Base-by-base conservation (phyloP, 129 eudicot species). In the Artemisia tridentata region DNA sequence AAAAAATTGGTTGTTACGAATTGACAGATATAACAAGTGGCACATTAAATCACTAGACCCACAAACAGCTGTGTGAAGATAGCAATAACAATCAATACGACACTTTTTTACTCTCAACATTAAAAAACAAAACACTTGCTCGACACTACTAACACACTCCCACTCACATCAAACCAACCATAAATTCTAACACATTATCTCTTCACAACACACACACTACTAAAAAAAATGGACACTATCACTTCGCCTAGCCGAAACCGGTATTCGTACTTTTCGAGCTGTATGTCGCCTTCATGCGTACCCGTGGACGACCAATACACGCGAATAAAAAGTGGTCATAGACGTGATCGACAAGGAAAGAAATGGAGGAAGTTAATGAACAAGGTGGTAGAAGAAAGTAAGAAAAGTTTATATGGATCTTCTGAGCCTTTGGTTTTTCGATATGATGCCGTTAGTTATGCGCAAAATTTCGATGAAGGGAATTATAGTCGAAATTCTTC, bases 401-500 rank as follows among this genome's bases (percentile, higher is more conserved):
- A 81, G 79, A 59, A 29, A 46, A 83, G 69, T 72, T 74, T 85
- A 3, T 81, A 70, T 31, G 81, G 79, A 23, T 73, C 86, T 11
- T 72, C 76, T n/a, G 81, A 71, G 65, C 82, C 87, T 10, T 15
- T 74, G 27, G 82, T 79, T 4, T 88, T 85, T 73, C 83, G 73
- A 8, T 88, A 88, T 67, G 96, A 88, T 74, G 91, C 87, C 5
- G 83, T 83, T 29, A 88, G 96, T 64, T 88, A 88, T 17, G 70
- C 96, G 0, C 96, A 81, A 68, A 88, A 88, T 50, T 88, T 86
- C 53, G 96, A 88, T 31, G 96, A 88, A 16, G 96, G 96, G 3
- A 63, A 51, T 63, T 64, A 81, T 45, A 20, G 43, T 58, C 67
- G 61, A 71, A 41, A 48, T 21, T 58, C 75, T 21, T 57, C 75